A percentile compares a stretch with the other conserved stretches of the same genome.
Evolutionary conservation across 2,329 filamentous ascomycete species (phyloP).

Genomic region (Sarocladium brachiariae): DNA sequence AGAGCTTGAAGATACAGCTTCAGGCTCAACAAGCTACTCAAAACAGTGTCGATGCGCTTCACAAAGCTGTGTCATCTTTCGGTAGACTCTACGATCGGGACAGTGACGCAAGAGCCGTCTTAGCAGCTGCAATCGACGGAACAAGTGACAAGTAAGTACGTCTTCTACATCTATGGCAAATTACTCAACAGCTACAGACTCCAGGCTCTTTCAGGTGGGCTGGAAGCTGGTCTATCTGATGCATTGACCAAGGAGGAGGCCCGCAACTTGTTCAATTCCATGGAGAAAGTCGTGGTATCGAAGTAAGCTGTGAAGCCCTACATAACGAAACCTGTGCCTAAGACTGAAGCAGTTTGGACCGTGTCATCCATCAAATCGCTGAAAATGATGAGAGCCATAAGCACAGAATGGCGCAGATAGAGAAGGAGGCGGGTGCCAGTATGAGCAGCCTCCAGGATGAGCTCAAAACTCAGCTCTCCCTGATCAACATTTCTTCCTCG

Average conservation of each 20-base stretch:
- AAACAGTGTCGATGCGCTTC: background rate
- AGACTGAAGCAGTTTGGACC: too few relatives aligned
- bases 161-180: background rate
- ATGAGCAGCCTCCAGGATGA: background rate
- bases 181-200: background rate
- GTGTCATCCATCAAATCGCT: background rate
- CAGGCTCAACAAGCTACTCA: conserved; percentile 3
- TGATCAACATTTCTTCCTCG: background rate
- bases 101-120: background rate
- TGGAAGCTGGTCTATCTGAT: background rate
- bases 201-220: background rate
- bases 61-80: background rate
- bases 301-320: too few relatives aligned
- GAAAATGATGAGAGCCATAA: background rate
- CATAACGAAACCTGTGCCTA: too few relatives aligned
- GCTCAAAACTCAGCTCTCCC: conserved; percentile 2
- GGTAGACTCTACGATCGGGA: background rate
- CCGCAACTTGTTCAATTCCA: background rate
- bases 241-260: background rate
- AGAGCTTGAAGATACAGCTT: background rate
- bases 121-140: background rate
- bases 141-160: background rate
- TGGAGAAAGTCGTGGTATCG: background rate
- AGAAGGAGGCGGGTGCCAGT: background rate
- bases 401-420: background rate